Conservation (phyloP, 495 filamentous ascomycete genomes). For the Penicillium simplicissimum region DNA sequence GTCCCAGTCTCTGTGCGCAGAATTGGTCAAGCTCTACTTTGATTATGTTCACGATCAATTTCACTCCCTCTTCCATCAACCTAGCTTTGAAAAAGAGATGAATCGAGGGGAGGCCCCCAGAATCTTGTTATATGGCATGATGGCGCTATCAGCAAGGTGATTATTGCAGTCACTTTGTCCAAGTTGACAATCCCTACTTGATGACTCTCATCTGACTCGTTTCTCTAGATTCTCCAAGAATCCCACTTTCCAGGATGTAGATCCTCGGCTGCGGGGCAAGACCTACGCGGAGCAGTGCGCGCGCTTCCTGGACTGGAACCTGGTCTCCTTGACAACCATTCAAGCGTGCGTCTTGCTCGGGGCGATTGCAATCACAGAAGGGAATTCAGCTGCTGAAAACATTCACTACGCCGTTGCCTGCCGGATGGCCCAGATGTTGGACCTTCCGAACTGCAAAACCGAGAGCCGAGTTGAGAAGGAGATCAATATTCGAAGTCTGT, state of each 20-base stretch:
- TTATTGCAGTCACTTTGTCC: neutral
- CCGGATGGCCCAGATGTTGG: slow-evolving; percentile 25
- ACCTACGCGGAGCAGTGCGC: slow-evolving; percentile 25
- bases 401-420: slow-evolving; percentile 26
- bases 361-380: slow-evolving; percentile 26
- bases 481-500: slow-evolving; percentile 32
- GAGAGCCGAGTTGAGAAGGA: slow-evolving; percentile 17
- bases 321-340: slow-evolving; percentile 36
- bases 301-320: slow-evolving; percentile 29
- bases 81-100: slow-evolving; percentile 32
- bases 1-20: slow-evolving; percentile 21
- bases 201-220: neutral
- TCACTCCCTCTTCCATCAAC: slow-evolving; percentile 40
- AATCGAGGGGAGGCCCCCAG: slow-evolving; percentile 15
- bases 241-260: slow-evolving; percentile 20
- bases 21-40: slow-evolving; percentile 41
- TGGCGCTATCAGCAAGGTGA: slow-evolving; percentile 35
- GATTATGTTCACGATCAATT: slow-evolving; percentile 44
- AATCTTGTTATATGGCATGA: slow-evolving; percentile 31
- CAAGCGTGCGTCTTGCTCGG: slow-evolving; percentile 42
- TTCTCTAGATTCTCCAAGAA: slow-evolving; percentile 30
- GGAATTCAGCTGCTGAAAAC: slow-evolving; percentile 19
- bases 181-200: neutral
- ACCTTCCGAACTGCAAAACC: slow-evolving; percentile 20
- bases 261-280: slow-evolving; percentile 27